phyloP scores from a whole-genome alignment of 2,329 filamentous ascomycete genomes.

The Fusarium sp. region DNA sequence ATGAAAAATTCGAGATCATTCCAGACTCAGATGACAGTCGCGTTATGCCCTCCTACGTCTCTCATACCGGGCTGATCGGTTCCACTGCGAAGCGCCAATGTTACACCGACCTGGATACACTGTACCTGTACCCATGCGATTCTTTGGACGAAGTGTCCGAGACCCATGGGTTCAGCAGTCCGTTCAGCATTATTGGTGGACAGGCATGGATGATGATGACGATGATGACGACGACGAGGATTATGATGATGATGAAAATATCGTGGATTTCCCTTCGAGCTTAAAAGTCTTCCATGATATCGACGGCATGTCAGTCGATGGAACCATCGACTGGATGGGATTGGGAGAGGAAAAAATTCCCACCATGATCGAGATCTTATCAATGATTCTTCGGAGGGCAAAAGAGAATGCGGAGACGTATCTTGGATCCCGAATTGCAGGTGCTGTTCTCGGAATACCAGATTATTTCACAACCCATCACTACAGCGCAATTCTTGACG shows the following conservation, averaged over 20 bases:
- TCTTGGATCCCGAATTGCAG: background rate
- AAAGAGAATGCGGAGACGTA: background rate
- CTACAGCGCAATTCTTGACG: background rate
- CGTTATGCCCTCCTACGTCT: background rate
- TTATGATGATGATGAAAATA: too few species aligned
- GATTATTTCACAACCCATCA: background rate
- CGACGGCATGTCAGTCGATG: too few species aligned
- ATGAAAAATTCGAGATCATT: constrained; percentile 7
- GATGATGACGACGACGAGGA: too few species aligned
- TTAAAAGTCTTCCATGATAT: too few species aligned
- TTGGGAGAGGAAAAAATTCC: background rate
- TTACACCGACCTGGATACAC: background rate
- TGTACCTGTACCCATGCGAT: background rate
- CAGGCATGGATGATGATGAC: background rate
- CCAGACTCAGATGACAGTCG: constrained; percentile 7
- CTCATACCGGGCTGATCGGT: background rate
- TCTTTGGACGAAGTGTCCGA: background rate
- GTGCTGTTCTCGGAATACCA: background rate
- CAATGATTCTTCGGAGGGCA: background rate
- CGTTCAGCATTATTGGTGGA: background rate
- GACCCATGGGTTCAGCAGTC: background rate
- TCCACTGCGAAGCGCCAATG: background rate
- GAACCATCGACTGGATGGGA: too few species aligned
- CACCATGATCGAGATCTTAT: background rate
- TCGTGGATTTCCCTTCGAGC: too few species aligned